Evolutionary conservation across 2,329 filamentous ascomycete genomes (phyloP).

Genomic region (Fusarium albosuccineum): DNA sequence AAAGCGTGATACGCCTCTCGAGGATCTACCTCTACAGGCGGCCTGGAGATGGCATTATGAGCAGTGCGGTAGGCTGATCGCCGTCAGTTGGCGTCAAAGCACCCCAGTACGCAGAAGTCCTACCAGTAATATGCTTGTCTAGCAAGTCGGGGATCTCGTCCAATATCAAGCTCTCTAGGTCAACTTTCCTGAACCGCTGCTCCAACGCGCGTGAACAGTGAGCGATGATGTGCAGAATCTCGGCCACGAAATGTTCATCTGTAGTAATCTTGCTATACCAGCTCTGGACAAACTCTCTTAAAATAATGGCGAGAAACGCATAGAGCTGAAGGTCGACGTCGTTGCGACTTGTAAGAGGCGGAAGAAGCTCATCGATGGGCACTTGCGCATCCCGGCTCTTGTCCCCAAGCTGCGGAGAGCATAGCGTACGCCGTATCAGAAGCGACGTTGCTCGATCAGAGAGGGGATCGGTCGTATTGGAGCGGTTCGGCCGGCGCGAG

Average conservation of each 20-base stretch:
- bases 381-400: slow-evolving; percentile 62
- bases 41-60: slow-evolving; percentile 67
- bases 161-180: slow-evolving; percentile 84
- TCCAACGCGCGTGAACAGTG: slow-evolving; percentile 91
- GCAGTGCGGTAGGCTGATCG: slow-evolving; percentile 78
- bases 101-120: slow-evolving; percentile 35
- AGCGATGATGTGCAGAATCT: slow-evolving; percentile 90
- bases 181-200: slow-evolving; percentile 84
- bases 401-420: slow-evolving; percentile 75
- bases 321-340: slow-evolving; percentile 95
- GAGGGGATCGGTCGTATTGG: slow-evolving; percentile 63
- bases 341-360: slow-evolving; percentile 93
- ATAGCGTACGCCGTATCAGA: slow-evolving; percentile 87
- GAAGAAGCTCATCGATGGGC: slow-evolving; percentile 84
- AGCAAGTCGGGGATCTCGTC: slow-evolving; percentile 90
- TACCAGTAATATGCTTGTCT: slow-evolving; percentile 84
- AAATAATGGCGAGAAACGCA: slow-evolving; percentile 88
- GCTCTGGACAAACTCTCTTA: slow-evolving; percentile 89
- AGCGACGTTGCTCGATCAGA: slow-evolving; percentile 84
- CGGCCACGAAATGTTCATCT: slow-evolving; percentile 88
- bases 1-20: slow-evolving; percentile 86
- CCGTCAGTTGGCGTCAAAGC: slow-evolving; percentile 32
- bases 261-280: slow-evolving; percentile 96
- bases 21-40: slow-evolving; percentile 71
- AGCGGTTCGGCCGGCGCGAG: slow-evolving; percentile 51